These are phyloP conservation scores for Hylodesmum podocarpum DNA, from an alignment of 306 rosid genomes.

Conservation along the genomic window DNA sequence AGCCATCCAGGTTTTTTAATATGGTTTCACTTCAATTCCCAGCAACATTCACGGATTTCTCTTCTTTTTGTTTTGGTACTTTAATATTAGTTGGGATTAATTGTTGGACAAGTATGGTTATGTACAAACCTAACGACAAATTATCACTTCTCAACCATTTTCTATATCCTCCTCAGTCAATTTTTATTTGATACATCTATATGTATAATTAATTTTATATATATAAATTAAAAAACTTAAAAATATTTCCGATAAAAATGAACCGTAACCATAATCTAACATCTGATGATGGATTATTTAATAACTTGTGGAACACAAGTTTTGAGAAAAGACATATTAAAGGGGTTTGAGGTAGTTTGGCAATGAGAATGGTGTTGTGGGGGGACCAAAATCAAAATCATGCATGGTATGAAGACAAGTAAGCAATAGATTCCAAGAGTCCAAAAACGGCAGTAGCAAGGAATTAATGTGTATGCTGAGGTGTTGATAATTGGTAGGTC, in stretches of 20 bases:
- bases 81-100: background rate
- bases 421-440: background rate
- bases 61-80: background rate
- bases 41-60: background rate
- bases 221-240: too few species aligned
- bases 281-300: too few species aligned
- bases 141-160: too few species aligned
- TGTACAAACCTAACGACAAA: too few species aligned
- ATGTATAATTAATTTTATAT: too few species aligned
- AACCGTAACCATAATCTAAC: too few species aligned
- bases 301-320: too few species aligned
- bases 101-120: background rate
- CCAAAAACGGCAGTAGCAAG: background rate
- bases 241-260: too few species aligned
- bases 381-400: background rate
- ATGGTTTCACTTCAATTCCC: background rate
- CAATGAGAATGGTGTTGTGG: background rate
- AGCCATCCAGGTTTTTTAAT: background rate
- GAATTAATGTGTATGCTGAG: background rate
- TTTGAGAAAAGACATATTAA: too few species aligned
- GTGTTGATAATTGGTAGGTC: background rate
- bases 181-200: too few species aligned
- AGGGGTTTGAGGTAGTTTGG: too few species aligned
- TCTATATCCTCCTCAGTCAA: too few species aligned
- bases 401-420: background rate